Conservation (phyloP, 106 monocot species). For the Iris macrosiphon region DNA sequence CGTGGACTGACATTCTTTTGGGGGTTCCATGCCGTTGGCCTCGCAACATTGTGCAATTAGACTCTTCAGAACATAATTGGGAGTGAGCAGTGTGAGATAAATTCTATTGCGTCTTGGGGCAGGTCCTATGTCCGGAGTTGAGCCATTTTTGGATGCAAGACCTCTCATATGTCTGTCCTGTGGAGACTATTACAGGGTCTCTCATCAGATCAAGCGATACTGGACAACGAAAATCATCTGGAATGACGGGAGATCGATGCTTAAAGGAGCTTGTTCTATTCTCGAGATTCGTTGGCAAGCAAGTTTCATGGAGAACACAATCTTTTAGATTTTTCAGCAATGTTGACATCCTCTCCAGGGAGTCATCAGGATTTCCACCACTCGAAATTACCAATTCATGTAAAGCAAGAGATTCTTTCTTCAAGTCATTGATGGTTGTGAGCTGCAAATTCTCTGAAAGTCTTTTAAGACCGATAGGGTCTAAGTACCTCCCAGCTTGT, state of each 20-base stretch:
- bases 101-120: constrained; percentile 65
- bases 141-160: constrained; percentile 82
- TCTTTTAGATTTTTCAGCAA: constrained; percentile 49
- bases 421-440: constrained; percentile 46
- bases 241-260: constrained; percentile 55
- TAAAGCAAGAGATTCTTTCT: constrained; percentile 52
- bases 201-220: constrained; percentile 79
- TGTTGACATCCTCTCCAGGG: constrained; percentile 30
- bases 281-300: constrained; percentile 14
- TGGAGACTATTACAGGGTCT: constrained; percentile 78
- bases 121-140: constrained; percentile 66
- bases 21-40: constrained; percentile 62
- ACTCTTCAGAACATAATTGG: constrained; percentile 70
- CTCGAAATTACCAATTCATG: constrained; percentile 46
- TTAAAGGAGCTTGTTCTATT: constrained; percentile 19
- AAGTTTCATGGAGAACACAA: constrained; percentile 24
- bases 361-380: constrained; percentile 26
- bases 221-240: constrained; percentile 78
- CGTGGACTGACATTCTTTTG: constrained; percentile 17
- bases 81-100: constrained; percentile 60
- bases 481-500: constrained; percentile 10
- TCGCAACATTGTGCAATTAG: constrained; percentile 79
- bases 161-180: constrained; percentile 83
- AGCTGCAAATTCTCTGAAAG: constrained; percentile 65
- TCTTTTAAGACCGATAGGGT: constrained; percentile 25